phyloP scores from a whole-genome alignment of 352 stramenopile species.

The Globisporangium orthogonon region DNA sequence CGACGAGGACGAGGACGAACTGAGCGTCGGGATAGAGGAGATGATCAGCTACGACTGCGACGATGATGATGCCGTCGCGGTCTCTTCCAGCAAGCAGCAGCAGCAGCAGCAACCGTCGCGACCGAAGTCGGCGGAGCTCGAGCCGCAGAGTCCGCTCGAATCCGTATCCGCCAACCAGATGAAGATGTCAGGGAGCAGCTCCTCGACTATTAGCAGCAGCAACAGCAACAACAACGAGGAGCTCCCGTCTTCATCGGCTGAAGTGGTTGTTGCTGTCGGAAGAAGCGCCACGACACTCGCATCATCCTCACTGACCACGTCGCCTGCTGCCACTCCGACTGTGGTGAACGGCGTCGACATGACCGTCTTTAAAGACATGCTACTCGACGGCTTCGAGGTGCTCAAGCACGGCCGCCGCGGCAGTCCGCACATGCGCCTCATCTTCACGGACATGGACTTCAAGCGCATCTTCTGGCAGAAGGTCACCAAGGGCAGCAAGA shows the following conservation, averaged over 20 bases:
- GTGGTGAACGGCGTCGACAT: slow-evolving; percentile 31
- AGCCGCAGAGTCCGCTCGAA: not conserved
- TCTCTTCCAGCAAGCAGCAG: not conserved
- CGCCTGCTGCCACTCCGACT: not conserved
- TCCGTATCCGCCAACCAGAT: not conserved
- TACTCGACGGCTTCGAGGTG: slow-evolving; percentile 67
- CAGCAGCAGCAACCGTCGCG: not conserved
- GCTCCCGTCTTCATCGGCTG: not conserved
- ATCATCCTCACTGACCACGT: too few species aligned
- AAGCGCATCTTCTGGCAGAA: slow-evolving; percentile 84
- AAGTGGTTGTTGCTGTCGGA: not conserved
- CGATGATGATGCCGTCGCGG: slow-evolving; percentile 1
- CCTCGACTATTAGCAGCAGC: slow-evolving; percentile 4
- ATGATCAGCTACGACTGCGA: slow-evolving; percentile 30
- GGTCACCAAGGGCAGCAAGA: slow-evolving; percentile 41
- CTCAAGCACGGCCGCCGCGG: slow-evolving; percentile 68
- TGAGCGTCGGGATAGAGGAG: slow-evolving; percentile 16
- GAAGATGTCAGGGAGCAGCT: not conserved
- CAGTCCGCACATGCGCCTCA: slow-evolving; percentile 49
- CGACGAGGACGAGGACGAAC: slow-evolving; percentile 19
- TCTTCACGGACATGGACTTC: slow-evolving; percentile 70
- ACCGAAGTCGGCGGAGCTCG: not conserved
- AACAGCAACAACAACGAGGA: slow-evolving; percentile 14
- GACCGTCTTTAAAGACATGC: slow-evolving; percentile 48
- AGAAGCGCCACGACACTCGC: too few species aligned